A percentile compares a stretch with the other conserved stretches of the same genome.
phyloP scores from a whole-genome alignment of 2,329 filamentous ascomycete species.

The Epichloe bromicola region DNA sequence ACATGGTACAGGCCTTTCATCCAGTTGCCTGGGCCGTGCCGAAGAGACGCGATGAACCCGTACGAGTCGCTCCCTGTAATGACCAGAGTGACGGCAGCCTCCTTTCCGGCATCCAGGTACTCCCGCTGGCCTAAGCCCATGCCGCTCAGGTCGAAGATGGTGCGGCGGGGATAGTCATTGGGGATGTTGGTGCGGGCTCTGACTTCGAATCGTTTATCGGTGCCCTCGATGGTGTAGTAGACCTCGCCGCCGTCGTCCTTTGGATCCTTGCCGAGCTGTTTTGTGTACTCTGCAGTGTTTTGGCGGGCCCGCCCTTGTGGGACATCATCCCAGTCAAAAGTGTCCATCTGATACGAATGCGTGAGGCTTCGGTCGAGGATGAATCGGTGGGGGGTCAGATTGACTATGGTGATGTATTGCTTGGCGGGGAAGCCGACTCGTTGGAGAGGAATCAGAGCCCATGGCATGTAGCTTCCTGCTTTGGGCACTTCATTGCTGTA shows the following conservation, averaged over 20 bases:
- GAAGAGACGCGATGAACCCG: constrained; percentile 19
- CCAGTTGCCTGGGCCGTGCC: constrained; percentile 17
- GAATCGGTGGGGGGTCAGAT: constrained; percentile 21
- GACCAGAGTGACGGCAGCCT: constrained; percentile 19
- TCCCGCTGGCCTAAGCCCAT: constrained; percentile 22
- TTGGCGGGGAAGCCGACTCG: constrained; percentile 6
- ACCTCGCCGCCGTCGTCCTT: constrained; percentile 19
- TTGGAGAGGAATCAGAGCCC: constrained; percentile 2
- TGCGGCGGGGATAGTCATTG: constrained; percentile 12
- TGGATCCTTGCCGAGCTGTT: constrained; percentile 6
- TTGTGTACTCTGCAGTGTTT: constrained; percentile 16
- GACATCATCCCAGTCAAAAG: constrained; percentile 20
- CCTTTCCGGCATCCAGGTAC: constrained; percentile 18
- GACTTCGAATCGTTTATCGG: constrained; percentile 18
- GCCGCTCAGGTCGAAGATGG: constrained; percentile 17
- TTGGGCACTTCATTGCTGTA: constrained; percentile 4
- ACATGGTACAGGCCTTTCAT: constrained; percentile 20
- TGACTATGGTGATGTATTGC: constrained; percentile 21
- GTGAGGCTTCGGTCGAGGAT: constrained; percentile 13
- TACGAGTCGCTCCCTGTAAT: constrained; percentile 22
- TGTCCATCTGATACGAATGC: constrained; percentile 19
- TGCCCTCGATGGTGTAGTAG: constrained; percentile 18
- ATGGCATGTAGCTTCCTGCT: constrained; percentile 6
- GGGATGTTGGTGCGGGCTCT: constrained; percentile 18
- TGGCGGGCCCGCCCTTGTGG: constrained; percentile 20